Evolutionary conservation across 257 asterid genomes (phyloP), one percentile per base, ranked within the genome.

Genomic region (Ilex aquifolium): DNA sequence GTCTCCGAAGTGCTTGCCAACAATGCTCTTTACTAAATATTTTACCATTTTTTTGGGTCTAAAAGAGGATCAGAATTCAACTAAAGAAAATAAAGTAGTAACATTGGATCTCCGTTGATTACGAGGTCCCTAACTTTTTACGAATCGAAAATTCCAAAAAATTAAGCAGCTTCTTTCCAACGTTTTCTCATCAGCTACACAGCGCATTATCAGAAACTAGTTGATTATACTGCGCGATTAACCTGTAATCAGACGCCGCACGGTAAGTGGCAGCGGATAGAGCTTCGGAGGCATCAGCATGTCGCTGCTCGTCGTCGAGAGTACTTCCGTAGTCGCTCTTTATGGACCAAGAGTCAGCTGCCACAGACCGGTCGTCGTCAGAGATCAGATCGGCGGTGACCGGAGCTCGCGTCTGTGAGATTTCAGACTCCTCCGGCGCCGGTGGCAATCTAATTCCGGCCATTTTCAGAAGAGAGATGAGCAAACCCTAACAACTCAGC

Each of bases 281-380:
- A 44, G 99, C 95, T 75, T 93, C 99, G 40, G 97, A 77, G 60
- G 99, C 99, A 60, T 90, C 99, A 58, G 92, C 92, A 66, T 93
- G 99, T 55, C 97, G 97, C 69, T 93, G 99, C 50, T 90, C 99
- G 68, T 93, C 97, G 71, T 93, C 99, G 9, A 93, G 97, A 69
- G 99, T 93, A 72, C 99, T 93, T 30, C 97, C 97, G 55, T 93
- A 93, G 60, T 93, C 97, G 74, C 99, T 93, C 90, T 90, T 90
- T 40, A 90, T 90, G 39, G 97, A 93, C 99, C 99, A 93, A 0
- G 97, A 93, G 80, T 90, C 99, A 4, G 97, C 97, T 56, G 97
- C 95, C 12, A 90, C 74, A 12, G 97, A 93, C 61, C 97, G 96
- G 69, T 93, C 97, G 63, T 93, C 99, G 70, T 93, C 97, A 44